Evolutionary conservation across 345 rosid genomes (phyloP).

Genomic region (Mallotus nudiflorus): DNA sequence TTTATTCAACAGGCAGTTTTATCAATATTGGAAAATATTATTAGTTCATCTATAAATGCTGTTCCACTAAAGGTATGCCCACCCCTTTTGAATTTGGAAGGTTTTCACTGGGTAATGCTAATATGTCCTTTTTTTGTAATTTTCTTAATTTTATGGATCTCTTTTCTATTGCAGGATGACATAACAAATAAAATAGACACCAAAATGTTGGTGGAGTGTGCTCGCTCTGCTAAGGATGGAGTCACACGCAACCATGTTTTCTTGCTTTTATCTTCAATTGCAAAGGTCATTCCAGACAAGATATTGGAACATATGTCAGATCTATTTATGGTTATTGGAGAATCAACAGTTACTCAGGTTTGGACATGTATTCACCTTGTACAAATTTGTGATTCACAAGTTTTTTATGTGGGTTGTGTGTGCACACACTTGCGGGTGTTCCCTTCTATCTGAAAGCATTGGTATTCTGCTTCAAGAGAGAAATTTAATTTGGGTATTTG

Average conservation of each 20-base stretch:
- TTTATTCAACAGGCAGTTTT: slow-evolving; percentile 63
- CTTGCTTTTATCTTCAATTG: slow-evolving; percentile 56
- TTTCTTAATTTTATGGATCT: not conserved
- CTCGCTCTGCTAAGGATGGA: slow-evolving; percentile 56
- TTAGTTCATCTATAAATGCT: slow-evolving; percentile 37
- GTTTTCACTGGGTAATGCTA: not conserved
- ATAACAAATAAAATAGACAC: slow-evolving; percentile 45
- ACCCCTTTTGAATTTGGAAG: slow-evolving; percentile 18
- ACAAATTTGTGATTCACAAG: not conserved
- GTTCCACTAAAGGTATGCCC: slow-evolving; percentile 52
- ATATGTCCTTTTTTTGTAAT: not conserved
- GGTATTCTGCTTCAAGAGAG: not conserved
- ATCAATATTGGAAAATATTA: slow-evolving; percentile 66
- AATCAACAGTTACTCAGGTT: slow-evolving; percentile 84
- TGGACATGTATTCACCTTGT: slow-evolving; percentile 23
- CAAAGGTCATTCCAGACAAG: slow-evolving; percentile 60
- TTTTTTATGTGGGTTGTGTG: not conserved
- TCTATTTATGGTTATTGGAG: slow-evolving; percentile 69
- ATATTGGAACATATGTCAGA: slow-evolving; percentile 60
- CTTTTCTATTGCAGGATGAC: slow-evolving; percentile 52
- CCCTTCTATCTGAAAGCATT: no score
- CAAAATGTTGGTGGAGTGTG: slow-evolving; percentile 62
- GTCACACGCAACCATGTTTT: slow-evolving; percentile 65
- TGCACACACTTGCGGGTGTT: not conserved
- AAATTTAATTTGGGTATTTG: not conserved